A percentile compares a stretch with the other conserved stretches of the same genome.
Conservation (phyloP, 306 rosid species). For the Hippophae gyantsensis region DNA sequence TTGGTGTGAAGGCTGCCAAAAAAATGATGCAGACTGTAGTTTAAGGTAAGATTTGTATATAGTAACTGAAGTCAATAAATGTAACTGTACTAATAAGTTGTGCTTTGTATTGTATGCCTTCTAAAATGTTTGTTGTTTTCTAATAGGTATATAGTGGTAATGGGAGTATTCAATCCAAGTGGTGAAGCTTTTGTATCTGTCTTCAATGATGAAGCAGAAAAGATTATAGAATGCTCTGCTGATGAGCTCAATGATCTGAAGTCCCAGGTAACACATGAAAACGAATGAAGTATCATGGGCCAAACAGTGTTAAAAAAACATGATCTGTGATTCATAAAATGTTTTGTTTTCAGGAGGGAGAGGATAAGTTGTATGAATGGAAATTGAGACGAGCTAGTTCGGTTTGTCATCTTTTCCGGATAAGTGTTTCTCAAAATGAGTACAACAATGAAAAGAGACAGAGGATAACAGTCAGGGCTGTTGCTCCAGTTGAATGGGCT, state of each 20-base stretch:
- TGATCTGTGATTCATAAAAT: not conserved
- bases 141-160: conserved; percentile 57
- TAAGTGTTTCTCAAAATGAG: conserved; percentile 73
- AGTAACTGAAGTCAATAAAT: not conserved
- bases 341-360: conserved; percentile 39
- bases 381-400: conserved; percentile 76
- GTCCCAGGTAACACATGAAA: conserved; percentile 38
- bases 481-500: conserved; percentile 75
- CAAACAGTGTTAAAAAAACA: not conserved
- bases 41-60: conserved; percentile 35
- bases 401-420: conserved; percentile 71
- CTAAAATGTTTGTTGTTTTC: conserved; percentile 1
- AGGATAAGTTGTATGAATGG: conserved; percentile 37
- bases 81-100: not conserved
- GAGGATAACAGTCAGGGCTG: conserved; percentile 60
- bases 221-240: conserved; percentile 72
- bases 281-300: too few species aligned
- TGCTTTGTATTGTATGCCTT: not conserved
- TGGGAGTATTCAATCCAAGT: conserved; percentile 47
- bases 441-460: conserved; percentile 76
- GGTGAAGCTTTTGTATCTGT: conserved; percentile 50
- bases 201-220: conserved; percentile 76
- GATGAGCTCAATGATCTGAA: conserved; percentile 56
- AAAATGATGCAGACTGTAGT: conserved; percentile 56
- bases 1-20: conserved; percentile 94